Conservation (phyloP, 768 basidiomycete species). For the Cyathus striatus region DNA sequence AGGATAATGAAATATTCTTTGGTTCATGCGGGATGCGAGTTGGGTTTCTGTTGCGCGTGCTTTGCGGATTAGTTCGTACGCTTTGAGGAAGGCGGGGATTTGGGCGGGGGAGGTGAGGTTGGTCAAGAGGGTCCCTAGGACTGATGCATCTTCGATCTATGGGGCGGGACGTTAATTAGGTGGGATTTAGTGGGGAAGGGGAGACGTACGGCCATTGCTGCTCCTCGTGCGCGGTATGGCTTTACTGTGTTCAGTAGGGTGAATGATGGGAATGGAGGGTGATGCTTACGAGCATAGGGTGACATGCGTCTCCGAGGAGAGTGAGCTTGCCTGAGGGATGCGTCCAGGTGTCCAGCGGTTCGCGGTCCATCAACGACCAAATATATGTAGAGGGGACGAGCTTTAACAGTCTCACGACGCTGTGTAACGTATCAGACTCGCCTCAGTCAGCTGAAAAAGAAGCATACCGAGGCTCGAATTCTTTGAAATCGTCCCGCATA, state of each 20-base stretch:
- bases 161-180: not conserved
- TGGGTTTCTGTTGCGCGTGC: slow-evolving; percentile 47
- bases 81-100: slow-evolving; percentile 37
- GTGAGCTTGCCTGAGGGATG: not conserved
- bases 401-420: slow-evolving; percentile 38
- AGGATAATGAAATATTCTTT: slow-evolving; percentile 47
- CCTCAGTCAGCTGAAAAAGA: not conserved
- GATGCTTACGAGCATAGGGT: slow-evolving; percentile 3
- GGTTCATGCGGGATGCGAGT: slow-evolving; percentile 41
- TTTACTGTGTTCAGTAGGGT: slow-evolving; percentile 16
- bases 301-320: not conserved
- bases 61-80: slow-evolving; percentile 48
- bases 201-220: slow-evolving; percentile 41
- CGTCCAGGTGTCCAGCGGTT: not conserved
- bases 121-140: slow-evolving; percentile 46
- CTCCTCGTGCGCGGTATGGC: slow-evolving; percentile 48
- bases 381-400: slow-evolving; percentile 41
- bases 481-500: slow-evolving; percentile 41
- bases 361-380: slow-evolving; percentile 13
- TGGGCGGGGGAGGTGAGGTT: slow-evolving; percentile 33
- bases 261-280: not conserved
- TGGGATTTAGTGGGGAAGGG: not conserved
- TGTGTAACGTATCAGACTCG: slow-evolving; percentile 8
- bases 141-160: slow-evolving; percentile 28
- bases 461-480: slow-evolving; percentile 46